Conservation (phyloP, 768 basidiomycete species). For the Gloeostereum incarnatum region DNA sequence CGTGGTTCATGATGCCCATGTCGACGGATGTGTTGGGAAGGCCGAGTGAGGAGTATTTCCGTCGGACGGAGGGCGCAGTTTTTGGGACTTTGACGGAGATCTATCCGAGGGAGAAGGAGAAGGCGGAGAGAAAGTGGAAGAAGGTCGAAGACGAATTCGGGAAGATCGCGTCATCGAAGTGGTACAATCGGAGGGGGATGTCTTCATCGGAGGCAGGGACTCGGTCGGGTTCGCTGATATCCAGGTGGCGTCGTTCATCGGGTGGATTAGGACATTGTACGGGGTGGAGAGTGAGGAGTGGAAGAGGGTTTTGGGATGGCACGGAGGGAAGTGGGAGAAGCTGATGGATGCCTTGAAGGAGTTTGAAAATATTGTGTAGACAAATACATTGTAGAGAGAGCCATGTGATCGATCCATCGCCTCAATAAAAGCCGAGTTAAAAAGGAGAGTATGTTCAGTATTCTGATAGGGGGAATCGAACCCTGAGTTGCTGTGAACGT, state of each 20-base stretch:
- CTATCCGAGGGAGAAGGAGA: slow-evolving; percentile 18
- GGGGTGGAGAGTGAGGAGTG: slow-evolving; percentile 31
- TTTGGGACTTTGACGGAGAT: slow-evolving; percentile 29
- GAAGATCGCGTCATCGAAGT: slow-evolving; percentile 14
- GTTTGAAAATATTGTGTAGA: too few species aligned
- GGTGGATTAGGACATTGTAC: slow-evolving; percentile 20
- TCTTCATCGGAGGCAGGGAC: slow-evolving; percentile 15
- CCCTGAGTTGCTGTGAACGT: too few species aligned
- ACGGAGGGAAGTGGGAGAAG: slow-evolving; percentile 34
- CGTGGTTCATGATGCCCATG: slow-evolving; percentile 12
- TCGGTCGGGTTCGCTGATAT: slow-evolving; percentile 34
- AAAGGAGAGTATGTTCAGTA: too few species aligned
- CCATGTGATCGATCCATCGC: too few species aligned
- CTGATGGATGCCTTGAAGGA: too few species aligned
- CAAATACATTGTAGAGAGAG: too few species aligned
- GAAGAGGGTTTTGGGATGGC: slow-evolving; percentile 26
- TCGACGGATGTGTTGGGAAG: slow-evolving; percentile 19
- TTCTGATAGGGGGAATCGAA: too few species aligned
- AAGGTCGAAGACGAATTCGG: slow-evolving; percentile 22
- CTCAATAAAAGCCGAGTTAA: too few species aligned
- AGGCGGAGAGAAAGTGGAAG: slow-evolving; percentile 24
- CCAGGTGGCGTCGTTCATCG: slow-evolving; percentile 19
- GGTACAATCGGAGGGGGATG: slow-evolving; percentile 17
- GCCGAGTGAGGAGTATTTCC: slow-evolving; percentile 27
- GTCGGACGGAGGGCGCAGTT: slow-evolving; percentile 19